Conservation (phyloP, 2,329 filamentous ascomycete genomes). For the Colletotrichum siamense region DNA sequence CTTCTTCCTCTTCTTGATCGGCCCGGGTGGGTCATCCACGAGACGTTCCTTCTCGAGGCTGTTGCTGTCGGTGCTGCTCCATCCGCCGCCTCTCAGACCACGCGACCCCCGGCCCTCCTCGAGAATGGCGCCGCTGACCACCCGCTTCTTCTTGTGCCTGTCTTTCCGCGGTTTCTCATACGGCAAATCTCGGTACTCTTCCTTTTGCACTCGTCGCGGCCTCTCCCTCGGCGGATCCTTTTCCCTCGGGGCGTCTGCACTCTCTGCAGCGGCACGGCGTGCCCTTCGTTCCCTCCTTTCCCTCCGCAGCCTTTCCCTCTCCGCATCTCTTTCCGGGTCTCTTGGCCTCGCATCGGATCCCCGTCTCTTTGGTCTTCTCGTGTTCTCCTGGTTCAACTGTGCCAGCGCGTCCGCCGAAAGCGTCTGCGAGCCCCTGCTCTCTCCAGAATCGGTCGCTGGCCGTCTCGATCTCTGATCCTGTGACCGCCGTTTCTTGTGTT, state of each 20-base stretch:
- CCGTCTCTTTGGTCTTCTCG: conserved; percentile 43
- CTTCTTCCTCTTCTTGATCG: conserved; percentile 62
- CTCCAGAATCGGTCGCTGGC: conserved; percentile 38
- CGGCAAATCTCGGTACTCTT: conserved; percentile 29
- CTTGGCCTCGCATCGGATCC: conserved; percentile 31
- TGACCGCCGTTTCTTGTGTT: conserved; percentile 39
- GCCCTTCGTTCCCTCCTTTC: conserved; percentile 26
- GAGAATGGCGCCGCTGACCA: conserved; percentile 73
- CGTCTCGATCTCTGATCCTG: conserved; percentile 32
- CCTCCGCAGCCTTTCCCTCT: conserved; percentile 35
- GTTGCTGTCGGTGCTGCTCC: conserved; percentile 47
- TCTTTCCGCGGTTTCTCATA: conserved; percentile 39
- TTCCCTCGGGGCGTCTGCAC: not conserved
- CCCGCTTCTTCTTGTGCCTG: conserved; percentile 58
- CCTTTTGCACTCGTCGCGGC: conserved; percentile 22
- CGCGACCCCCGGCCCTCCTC: conserved; percentile 66
- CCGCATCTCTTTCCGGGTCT: conserved; percentile 30
- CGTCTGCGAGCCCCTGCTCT: conserved; percentile 32
- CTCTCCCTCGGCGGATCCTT: not conserved
- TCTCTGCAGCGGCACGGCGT: not conserved
- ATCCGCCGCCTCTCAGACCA: conserved; percentile 49
- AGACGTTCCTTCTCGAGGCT: conserved; percentile 56
- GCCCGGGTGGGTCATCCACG: conserved; percentile 46
- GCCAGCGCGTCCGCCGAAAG: conserved; percentile 65
- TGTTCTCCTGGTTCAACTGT: conserved; percentile 68